phyloP scores from a whole-genome alignment of 768 basidiomycete species.

The Podaxis mareebaensis region DNA sequence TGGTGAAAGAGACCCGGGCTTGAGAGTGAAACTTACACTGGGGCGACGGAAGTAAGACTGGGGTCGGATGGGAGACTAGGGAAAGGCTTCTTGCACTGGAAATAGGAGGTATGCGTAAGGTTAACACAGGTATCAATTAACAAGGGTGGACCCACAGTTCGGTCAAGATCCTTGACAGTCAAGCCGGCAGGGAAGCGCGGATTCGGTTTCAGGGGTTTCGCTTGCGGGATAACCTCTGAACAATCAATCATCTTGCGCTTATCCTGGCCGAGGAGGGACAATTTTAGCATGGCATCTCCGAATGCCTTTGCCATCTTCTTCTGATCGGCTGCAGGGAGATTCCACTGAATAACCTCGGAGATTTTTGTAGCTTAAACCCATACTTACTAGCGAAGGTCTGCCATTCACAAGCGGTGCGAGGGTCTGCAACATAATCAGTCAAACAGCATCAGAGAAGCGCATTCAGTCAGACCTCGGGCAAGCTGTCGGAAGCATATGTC shows the following conservation, averaged over 20 bases:
- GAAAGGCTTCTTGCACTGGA: slow-evolving; percentile 13
- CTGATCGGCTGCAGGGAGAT: slow-evolving; percentile 29
- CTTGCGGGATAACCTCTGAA: slow-evolving; percentile 43
- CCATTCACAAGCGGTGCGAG: slow-evolving; percentile 50
- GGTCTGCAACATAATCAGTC: slow-evolving; percentile 29
- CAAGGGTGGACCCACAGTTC: slow-evolving; percentile 6
- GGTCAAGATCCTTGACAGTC: not conserved
- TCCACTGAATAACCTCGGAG: not conserved
- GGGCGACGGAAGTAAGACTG: slow-evolving; percentile 6
- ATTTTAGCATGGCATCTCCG: slow-evolving; percentile 44
- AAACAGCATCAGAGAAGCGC: not conserved
- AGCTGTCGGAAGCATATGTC: not conserved
- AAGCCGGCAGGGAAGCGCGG: slow-evolving; percentile 11
- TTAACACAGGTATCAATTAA: not conserved
- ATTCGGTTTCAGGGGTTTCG: slow-evolving; percentile 16
- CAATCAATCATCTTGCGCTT: slow-evolving; percentile 39
- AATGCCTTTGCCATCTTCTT: slow-evolving; percentile 34
- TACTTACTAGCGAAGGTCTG: slow-evolving; percentile 42
- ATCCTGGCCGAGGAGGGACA: slow-evolving; percentile 44
- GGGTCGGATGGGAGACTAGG: slow-evolving; percentile 10
- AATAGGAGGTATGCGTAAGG: not conserved
- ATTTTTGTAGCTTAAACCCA: not conserved
- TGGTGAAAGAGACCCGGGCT: not conserved
- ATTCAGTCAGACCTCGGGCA: slow-evolving; percentile 7
- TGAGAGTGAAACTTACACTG: not conserved